Evolutionary conservation across 208 protist genomes (phyloP).

Genomic region (Acanthamoeba royreba): DNA sequence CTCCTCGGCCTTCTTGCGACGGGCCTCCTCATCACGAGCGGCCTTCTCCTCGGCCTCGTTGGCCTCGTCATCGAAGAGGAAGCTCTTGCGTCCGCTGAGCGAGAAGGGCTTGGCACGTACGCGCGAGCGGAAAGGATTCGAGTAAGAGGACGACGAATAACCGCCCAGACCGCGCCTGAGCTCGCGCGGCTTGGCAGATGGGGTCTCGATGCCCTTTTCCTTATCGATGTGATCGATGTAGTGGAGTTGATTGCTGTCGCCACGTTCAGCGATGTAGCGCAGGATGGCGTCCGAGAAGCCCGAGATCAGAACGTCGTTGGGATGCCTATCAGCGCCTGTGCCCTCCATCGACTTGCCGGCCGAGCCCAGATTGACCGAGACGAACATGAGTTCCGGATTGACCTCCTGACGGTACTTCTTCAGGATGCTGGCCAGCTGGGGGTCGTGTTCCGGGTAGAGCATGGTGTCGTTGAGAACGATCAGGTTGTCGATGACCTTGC

Average conservation of each 20-base stretch:
- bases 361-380: slow-evolving; percentile 77
- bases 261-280: slow-evolving; percentile 87
- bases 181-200: not conserved
- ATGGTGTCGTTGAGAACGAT: slow-evolving; percentile 60
- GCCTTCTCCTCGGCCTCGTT: not conserved
- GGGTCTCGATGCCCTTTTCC: not conserved
- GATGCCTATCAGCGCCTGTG: slow-evolving; percentile 62
- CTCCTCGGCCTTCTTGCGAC: not conserved
- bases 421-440: slow-evolving; percentile 82
- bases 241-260: slow-evolving; percentile 40
- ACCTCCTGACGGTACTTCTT: slow-evolving; percentile 83
- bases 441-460: too few species aligned
- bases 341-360: not conserved
- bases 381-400: slow-evolving; percentile 88
- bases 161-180: not conserved
- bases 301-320: slow-evolving; percentile 88
- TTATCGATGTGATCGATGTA: slow-evolving; percentile 48
- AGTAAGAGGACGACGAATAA: not conserved
- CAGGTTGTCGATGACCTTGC: slow-evolving; percentile 52
- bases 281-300: slow-evolving; percentile 91
- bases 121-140: slow-evolving; percentile 14
- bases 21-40: not conserved
- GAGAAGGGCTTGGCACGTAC: not conserved
- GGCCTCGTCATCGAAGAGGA: slow-evolving; percentile 15
- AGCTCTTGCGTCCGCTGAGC: not conserved